Evolutionary conservation across 257 asterid species (phyloP).

Genomic region (Craterostigma plantagineum): DNA sequence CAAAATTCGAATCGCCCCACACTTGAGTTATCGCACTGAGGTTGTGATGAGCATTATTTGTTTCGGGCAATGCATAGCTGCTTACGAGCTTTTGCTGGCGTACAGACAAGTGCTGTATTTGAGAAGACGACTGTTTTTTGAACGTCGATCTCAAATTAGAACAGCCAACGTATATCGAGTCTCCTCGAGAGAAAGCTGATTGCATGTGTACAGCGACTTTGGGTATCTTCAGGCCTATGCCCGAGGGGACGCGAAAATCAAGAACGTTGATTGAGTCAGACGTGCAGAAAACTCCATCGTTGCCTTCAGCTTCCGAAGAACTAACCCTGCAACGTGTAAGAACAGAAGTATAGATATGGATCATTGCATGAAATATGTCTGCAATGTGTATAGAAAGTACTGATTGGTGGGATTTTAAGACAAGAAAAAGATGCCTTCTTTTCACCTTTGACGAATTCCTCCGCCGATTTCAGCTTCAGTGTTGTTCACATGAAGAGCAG

Average conservation of each 20-base stretch:
- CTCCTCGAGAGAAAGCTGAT: constrained; percentile 61
- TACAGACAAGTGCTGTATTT: constrained; percentile 61
- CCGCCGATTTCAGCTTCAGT: constrained; percentile 86
- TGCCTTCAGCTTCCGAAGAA: constrained; percentile 57
- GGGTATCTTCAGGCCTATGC: constrained; percentile 66
- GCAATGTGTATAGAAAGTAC: too few relatives aligned
- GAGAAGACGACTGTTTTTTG: constrained; percentile 35
- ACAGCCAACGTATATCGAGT: constrained; percentile 62
- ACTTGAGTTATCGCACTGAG: constrained; percentile 63
- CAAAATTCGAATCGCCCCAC: constrained; percentile 61
- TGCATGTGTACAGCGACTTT: constrained; percentile 40
- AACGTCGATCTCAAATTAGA: constrained; percentile 34
- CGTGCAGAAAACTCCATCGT: constrained; percentile 71
- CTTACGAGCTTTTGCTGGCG: constrained; percentile 39
- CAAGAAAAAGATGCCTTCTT: neutral
- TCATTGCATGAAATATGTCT: too few relatives aligned
- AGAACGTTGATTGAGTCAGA: constrained; percentile 44
- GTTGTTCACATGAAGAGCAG: constrained; percentile 62
- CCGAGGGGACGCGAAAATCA: constrained; percentile 74
- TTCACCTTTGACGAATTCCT: constrained; percentile 72
- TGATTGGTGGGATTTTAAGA: neutral
- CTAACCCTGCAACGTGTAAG: constrained; percentile 29
- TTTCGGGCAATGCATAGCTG: constrained; percentile 52
- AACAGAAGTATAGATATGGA: neutral
- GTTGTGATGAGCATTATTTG: constrained; percentile 39